phyloP scores from a whole-genome alignment of 352 stramenopile genomes.

The Phytophthora hibernalis region DNA sequence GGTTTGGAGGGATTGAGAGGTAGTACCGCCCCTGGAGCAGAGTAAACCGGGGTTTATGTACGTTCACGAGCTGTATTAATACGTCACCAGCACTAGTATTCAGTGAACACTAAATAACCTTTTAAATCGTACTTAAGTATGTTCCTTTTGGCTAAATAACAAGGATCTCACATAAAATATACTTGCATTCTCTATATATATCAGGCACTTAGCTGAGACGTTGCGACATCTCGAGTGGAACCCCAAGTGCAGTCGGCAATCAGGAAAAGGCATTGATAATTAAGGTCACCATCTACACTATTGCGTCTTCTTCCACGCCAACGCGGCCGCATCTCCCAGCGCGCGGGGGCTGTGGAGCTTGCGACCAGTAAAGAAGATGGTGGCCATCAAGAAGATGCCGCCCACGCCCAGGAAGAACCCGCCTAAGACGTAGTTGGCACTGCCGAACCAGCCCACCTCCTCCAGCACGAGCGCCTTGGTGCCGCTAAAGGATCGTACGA shows the following conservation, averaged over 20 bases:
- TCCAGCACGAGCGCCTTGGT: constrained; percentile 74
- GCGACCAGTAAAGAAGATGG: constrained; percentile 52
- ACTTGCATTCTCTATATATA: too few species aligned
- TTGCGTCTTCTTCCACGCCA: constrained; percentile 69
- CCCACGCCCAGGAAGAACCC: constrained; percentile 65
- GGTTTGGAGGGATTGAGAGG: too few species aligned
- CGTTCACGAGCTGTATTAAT: too few species aligned
- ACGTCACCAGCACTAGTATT: too few species aligned
- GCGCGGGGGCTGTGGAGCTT: constrained; percentile 56
- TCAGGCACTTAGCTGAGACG: too few species aligned
- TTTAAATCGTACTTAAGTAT: too few species aligned
- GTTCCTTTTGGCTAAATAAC: too few species aligned
- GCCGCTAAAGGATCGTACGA: constrained; percentile 66
- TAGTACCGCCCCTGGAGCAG: too few species aligned
- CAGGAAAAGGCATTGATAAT: background rate
- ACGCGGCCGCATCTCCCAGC: constrained; percentile 54
- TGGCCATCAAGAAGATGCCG: constrained; percentile 57
- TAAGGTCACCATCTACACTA: constrained; percentile 7
- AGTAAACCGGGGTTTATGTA: too few species aligned
- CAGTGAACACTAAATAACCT: too few species aligned
- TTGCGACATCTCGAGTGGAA: too few species aligned
- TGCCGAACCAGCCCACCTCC: constrained; percentile 76
- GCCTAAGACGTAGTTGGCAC: constrained; percentile 59
- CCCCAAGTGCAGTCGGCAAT: background rate
- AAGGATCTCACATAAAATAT: too few species aligned